Evolutionary conservation across 441 rosid genomes (phyloP).

Genomic region (Croton setiger): DNA sequence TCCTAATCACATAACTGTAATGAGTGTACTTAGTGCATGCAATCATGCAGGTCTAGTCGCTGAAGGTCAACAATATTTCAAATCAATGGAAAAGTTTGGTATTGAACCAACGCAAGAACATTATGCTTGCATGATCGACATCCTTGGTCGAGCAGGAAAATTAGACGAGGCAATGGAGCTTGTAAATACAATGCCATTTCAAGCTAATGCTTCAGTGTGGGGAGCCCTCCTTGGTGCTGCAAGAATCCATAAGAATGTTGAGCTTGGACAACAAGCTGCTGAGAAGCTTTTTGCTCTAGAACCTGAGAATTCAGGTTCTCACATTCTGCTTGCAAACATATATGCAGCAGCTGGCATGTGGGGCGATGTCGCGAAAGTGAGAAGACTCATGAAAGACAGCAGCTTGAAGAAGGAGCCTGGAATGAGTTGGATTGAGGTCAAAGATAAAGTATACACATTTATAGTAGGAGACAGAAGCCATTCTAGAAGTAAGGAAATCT

Average conservation of each 20-base stretch:
- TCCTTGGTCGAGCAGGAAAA: constrained; percentile 63
- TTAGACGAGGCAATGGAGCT: constrained; percentile 55
- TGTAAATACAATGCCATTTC: constrained; percentile 51
- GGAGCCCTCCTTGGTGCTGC: constrained; percentile 77
- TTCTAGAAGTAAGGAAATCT: constrained; percentile 48
- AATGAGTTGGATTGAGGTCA: constrained; percentile 68
- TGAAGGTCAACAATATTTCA: constrained; percentile 48
- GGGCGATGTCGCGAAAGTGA: constrained; percentile 49
- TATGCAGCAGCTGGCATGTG: constrained; percentile 64
- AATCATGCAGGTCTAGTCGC: constrained; percentile 64
- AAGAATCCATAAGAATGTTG: constrained; percentile 57
- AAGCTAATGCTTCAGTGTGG: constrained; percentile 53
- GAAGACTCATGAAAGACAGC: constrained; percentile 53
- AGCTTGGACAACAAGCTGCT: constrained; percentile 54
- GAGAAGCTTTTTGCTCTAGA: constrained; percentile 54
- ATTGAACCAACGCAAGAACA: constrained; percentile 57
- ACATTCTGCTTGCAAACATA: constrained; percentile 57
- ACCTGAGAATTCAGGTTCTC: constrained; percentile 67
- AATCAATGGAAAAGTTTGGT: constrained; percentile 49
- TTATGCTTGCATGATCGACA: constrained; percentile 71
- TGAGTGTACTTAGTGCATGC: constrained; percentile 63
- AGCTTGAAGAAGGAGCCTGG: constrained; percentile 69
- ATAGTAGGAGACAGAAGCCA: constrained; percentile 67
- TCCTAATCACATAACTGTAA: constrained; percentile 64
- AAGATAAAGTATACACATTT: constrained; percentile 54